Base-by-base conservation (phyloP, 2,329 filamentous ascomycete genomes). In the Meredithiella fracta region DNA sequence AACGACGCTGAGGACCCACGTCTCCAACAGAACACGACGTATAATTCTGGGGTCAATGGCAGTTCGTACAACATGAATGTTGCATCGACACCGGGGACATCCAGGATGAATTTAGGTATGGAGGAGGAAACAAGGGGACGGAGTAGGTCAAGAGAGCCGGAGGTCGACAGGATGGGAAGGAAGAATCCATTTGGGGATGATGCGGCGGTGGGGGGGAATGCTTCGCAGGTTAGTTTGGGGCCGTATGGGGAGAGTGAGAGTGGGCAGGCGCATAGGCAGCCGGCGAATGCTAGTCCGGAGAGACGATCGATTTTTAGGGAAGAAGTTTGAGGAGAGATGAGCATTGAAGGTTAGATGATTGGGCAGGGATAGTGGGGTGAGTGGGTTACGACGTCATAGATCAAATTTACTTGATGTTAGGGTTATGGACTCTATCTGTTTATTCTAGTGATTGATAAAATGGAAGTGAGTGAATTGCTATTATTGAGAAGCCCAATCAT, bases 121-220 rank as follows among this genome's bases (percentile, higher is more conserved):
- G 51, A 49, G 47, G 57, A 58, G n/a, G 57, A 58, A 17, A 54
- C 47, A 58, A 55, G 59, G 51, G 73, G 74, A 0, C 67, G 74
- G 29, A 67, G 67, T 57, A 65, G 68, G 26, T 64, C 65, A 64
- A 76, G 68, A 62, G 72, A 67, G 66, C 65, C 73, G 67, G 61
- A 68, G 64, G 58, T 62, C 65, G 55, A 61, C n/a, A n/a, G n/a
- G 62, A 53, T 61, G 62, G 63, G 31, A 60, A 61, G 50, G 49
- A 64, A 62, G 60, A 83, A 91, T 66, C 86, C 86, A 0, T 90
- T 90, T 64, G 83, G 82, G 54, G 85, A 87, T 54, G 74, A 78
- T 29, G 79, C 77, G 3, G 80, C 80, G 65, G 71, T 75, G 60
- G 29, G 29, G 40, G 82, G 79, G 59, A 78, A 77, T 63, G 64